Percentiles rank a stretch among this genome's conserved stretches.
Conservation (phyloP, 805 yeast species). For the Candida orba region DNA sequence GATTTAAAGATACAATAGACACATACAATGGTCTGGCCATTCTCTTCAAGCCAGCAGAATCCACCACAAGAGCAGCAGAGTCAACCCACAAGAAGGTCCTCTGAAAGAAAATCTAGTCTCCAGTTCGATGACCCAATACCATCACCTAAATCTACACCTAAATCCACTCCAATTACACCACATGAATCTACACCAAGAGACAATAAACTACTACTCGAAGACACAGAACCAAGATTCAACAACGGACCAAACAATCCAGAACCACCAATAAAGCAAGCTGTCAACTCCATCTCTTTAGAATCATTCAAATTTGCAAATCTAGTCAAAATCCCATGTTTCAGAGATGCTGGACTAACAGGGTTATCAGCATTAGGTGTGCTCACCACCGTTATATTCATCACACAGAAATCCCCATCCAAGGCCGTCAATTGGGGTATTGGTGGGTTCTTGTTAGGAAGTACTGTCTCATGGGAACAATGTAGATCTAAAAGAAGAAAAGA, state of each 20-base stretch:
- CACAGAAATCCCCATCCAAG: conserved; percentile 52
- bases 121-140: conserved; percentile 3
- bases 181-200: not conserved
- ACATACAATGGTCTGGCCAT: conserved; percentile 19
- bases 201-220: conserved; percentile 31
- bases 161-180: conserved; percentile 1
- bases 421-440: conserved; percentile 80
- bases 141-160: not conserved
- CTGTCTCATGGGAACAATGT: conserved; percentile 92
- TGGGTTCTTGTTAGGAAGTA: conserved; percentile 71
- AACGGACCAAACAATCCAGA: conserved; percentile 25
- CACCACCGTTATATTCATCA: conserved; percentile 58
- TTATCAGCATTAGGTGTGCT: conserved; percentile 65
- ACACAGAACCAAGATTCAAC: conserved; percentile 33
- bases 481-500: conserved; percentile 61
- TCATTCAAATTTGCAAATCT: conserved; percentile 49
- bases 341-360: conserved; percentile 75
- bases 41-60: conserved; percentile 3
- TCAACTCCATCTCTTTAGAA: conserved; percentile 33
- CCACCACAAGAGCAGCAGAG: not conserved
- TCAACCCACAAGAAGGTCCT: conserved; percentile 13
- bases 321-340: conserved; percentile 63
- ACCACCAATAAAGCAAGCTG: conserved; percentile 32
- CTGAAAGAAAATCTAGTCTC: conserved; percentile 15
- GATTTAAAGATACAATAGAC: no score